A percentile compares a stretch with the other conserved stretches of the same genome.
These are phyloP conservation scores for Ochetophila trinervis DNA, from an alignment of 306 rosid genomes.

Conservation along the genomic window DNA sequence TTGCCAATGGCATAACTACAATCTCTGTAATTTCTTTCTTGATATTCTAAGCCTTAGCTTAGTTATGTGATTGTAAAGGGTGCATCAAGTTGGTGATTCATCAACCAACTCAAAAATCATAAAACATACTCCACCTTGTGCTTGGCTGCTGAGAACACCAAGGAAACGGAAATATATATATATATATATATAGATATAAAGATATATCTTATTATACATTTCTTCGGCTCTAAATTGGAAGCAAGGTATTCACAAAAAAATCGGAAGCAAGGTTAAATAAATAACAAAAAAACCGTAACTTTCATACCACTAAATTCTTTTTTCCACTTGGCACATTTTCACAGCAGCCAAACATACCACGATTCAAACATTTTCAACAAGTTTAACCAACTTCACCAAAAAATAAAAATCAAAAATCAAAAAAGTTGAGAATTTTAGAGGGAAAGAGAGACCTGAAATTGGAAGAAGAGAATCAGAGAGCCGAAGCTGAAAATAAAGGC, in stretches of 20 bases:
- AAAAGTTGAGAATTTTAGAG: not conserved
- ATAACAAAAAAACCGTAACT: not conserved
- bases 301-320: too few species aligned
- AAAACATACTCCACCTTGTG: not conserved
- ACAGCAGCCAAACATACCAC: constrained; percentile 6
- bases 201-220: not conserved
- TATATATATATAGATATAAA: too few species aligned
- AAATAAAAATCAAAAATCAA: not conserved
- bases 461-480: constrained; percentile 18
- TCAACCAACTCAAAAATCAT: not conserved
- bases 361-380: not conserved
- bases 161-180: not conserved
- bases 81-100: not conserved
- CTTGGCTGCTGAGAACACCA: not conserved
- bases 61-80: not conserved
- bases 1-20: not conserved
- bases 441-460: constrained; percentile 26
- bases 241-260: too few species aligned
- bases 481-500: constrained; percentile 16
- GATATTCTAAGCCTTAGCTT: too few species aligned
- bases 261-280: not conserved
- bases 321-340: not conserved
- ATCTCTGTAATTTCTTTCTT: not conserved
- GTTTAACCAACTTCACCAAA: not conserved
- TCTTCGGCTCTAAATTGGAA: not conserved